Conservation (phyloP, 129 eudicot species). For the Arctium minus region DNA sequence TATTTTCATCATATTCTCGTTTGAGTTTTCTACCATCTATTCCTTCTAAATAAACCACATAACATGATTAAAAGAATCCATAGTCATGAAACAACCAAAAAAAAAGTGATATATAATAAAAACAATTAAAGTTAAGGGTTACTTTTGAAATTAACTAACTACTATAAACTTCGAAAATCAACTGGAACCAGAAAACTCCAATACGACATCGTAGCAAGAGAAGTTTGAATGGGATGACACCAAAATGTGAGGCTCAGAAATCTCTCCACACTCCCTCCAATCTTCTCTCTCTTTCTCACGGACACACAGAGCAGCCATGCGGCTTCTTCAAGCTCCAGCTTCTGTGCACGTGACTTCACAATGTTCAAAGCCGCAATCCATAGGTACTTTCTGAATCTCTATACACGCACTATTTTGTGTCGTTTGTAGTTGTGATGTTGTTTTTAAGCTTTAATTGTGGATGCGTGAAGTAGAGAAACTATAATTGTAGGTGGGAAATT, state of each 20-base stretch:
- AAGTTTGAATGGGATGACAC: conserved; percentile 10
- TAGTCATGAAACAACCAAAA: no score
- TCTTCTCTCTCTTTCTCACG: not conserved
- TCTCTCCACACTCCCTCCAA: conserved; percentile 12
- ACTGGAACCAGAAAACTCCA: conserved; percentile 9
- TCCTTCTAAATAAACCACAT: no score
- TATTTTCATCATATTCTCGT: no score
- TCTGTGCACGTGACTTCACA: conserved; percentile 41
- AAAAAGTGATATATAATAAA: no score
- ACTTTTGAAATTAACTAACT: not conserved
- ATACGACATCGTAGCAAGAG: conserved; percentile 13
- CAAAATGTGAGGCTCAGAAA: conserved; percentile 30
- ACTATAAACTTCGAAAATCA: not conserved
- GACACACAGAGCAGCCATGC: conserved; percentile 32
- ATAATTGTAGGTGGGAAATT: conserved; percentile 3
- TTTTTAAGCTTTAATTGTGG: conserved; percentile 9
- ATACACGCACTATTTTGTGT: not conserved
- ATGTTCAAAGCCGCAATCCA: conserved; percentile 33
- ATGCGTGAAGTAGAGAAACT: not conserved
- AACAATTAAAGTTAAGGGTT: conserved; percentile 3
- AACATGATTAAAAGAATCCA: no score
- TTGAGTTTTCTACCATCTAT: no score
- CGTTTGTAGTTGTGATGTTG: not conserved
- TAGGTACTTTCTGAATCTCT: conserved; percentile 5
- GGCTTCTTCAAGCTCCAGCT: conserved; percentile 55